Conservation (phyloP, 2,329 filamentous ascomycete genomes). For the Fusarium graminum region DNA sequence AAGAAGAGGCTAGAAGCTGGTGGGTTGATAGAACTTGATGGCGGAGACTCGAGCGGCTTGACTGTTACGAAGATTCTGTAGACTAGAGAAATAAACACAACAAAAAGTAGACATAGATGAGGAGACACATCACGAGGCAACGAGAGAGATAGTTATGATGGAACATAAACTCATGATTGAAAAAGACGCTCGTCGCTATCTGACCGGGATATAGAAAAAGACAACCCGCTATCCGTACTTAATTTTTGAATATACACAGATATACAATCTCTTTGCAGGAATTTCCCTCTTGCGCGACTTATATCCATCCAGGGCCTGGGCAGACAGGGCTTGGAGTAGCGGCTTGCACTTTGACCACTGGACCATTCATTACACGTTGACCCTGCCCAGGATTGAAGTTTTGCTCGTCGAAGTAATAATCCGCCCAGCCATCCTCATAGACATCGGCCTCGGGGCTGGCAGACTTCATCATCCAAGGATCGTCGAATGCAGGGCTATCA, state of each 20-base stretch:
- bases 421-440: conserved; percentile 50
- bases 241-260: conserved; percentile 15
- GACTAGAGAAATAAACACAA: conserved; percentile 26
- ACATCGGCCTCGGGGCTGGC: conserved; percentile 31
- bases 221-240: conserved; percentile 27
- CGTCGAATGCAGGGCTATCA: conserved; percentile 27
- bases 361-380: conserved; percentile 12
- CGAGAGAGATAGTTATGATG: conserved; percentile 34
- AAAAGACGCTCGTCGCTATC: conserved; percentile 34
- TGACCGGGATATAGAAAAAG: conserved; percentile 31
- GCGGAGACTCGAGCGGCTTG: conserved; percentile 61
- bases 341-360: conserved; percentile 22
- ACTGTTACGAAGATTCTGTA: conserved; percentile 65
- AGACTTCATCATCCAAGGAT: conserved; percentile 28
- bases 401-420: conserved; percentile 52
- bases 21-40: conserved; percentile 65
- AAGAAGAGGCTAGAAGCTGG: conserved; percentile 76
- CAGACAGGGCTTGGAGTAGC: conserved; percentile 42
- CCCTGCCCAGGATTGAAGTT: conserved; percentile 36
- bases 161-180: conserved; percentile 33
- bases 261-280: conserved; percentile 19
- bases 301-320: conserved; percentile 48
- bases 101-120: conserved; percentile 18
- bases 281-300: background rate
- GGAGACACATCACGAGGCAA: conserved; percentile 37